A percentile compares a stretch with the other conserved stretches of the same genome.
Conservation (phyloP, 768 basidiomycete species). For the Naematelia aurantialba region DNA sequence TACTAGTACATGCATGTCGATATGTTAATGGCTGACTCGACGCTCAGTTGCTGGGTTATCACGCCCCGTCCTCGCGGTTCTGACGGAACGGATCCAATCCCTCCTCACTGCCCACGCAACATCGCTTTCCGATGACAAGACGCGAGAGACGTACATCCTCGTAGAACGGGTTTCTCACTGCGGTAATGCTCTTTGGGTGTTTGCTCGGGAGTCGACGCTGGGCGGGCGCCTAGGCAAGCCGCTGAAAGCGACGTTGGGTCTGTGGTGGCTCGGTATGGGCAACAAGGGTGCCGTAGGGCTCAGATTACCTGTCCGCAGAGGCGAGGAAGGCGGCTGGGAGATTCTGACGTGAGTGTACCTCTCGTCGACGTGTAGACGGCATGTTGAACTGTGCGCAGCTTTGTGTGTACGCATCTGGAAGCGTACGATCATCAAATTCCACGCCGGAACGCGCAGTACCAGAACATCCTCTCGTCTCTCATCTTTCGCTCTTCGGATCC, state of each 20-base stretch:
- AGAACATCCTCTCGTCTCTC: slow-evolving; percentile 72
- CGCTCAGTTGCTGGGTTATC: slow-evolving; percentile 72
- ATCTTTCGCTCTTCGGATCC: slow-evolving; percentile 64
- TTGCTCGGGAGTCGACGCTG: slow-evolving; percentile 63
- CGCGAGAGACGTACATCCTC: slow-evolving; percentile 62
- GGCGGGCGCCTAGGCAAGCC: slow-evolving; percentile 60
- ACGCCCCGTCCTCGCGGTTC: slow-evolving; percentile 63
- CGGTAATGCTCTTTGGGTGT: slow-evolving; percentile 82
- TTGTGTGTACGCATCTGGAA: slow-evolving; percentile 87
- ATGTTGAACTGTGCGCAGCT: slow-evolving; percentile 64
- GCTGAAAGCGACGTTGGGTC: slow-evolving; percentile 65
- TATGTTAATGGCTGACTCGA: background rate
- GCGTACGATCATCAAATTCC: slow-evolving; percentile 68
- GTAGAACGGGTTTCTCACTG: slow-evolving; percentile 77
- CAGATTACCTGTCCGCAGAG: slow-evolving; percentile 66
- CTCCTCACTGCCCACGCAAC: slow-evolving; percentile 42
- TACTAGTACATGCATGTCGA: slow-evolving; percentile 3
- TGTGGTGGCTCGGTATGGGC: slow-evolving; percentile 72
- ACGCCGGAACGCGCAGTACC: slow-evolving; percentile 70
- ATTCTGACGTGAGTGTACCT: slow-evolving; percentile 67
- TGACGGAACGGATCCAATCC: slow-evolving; percentile 63
- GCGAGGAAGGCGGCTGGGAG: slow-evolving; percentile 61
- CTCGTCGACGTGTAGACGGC: no score
- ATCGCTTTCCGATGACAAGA: slow-evolving; percentile 20
- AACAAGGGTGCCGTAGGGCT: slow-evolving; percentile 94